Evolutionary conservation across 176 grass and related monocot species (phyloP).

Genomic region (Metroxylon sagu): DNA sequence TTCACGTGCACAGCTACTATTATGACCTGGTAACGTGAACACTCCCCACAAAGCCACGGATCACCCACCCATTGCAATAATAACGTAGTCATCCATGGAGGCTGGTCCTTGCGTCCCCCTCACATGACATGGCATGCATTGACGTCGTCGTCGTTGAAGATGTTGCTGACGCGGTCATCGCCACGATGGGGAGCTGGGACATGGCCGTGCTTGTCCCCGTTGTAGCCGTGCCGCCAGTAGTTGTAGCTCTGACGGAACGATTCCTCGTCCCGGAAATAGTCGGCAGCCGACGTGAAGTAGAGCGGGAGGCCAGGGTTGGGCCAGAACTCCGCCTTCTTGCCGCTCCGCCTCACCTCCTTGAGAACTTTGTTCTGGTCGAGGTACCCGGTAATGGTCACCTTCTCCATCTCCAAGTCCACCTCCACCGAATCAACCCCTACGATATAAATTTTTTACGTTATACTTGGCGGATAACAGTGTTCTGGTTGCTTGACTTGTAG

Average conservation of each 20-base stretch:
- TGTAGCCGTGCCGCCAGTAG: conserved; percentile 78
- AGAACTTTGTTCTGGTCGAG: background rate
- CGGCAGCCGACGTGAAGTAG: conserved; percentile 11
- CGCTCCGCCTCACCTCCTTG: conserved; percentile 7
- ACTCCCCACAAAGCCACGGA: too few relatives aligned
- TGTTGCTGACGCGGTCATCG: conserved; percentile 62
- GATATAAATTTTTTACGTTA: too few relatives aligned
- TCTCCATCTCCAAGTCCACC: conserved; percentile 31
- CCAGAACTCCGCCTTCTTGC: conserved; percentile 17
- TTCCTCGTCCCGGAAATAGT: conserved; percentile 77
- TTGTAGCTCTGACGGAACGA: conserved; percentile 74
- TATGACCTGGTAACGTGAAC: too few relatives aligned
- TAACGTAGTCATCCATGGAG: too few relatives aligned
- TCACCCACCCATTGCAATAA: too few relatives aligned
- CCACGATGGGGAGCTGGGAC: conserved; percentile 44
- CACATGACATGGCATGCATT: conserved; percentile 71
- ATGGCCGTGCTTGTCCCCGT: conserved; percentile 62
- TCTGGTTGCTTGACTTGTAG: too few relatives aligned
- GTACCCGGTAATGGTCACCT: conserved; percentile 12
- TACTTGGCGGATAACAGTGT: too few relatives aligned
- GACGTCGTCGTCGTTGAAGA: conserved; percentile 72
- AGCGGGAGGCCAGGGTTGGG: conserved; percentile 7
- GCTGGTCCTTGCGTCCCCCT: background rate
- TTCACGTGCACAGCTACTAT: too few relatives aligned
- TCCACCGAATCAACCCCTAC: conserved; percentile 61